These are phyloP conservation scores for Dioscorea zingiberensis DNA, from an alignment of 106 monocot genomes.

Conservation along the genomic window DNA sequence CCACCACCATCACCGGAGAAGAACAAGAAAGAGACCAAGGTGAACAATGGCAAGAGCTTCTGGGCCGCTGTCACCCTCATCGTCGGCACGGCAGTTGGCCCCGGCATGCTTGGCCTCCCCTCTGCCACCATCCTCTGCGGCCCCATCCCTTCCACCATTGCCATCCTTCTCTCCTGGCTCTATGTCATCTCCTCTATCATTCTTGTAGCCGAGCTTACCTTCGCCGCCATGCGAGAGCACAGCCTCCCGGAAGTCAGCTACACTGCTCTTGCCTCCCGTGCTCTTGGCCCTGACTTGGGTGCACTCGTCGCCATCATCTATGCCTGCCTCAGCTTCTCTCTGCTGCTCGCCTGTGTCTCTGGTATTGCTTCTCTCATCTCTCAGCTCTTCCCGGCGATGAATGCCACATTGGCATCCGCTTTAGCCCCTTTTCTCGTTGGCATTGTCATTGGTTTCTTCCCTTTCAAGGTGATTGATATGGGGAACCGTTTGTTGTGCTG, in stretches of 20 bases:
- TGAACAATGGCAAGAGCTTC: constrained; percentile 35
- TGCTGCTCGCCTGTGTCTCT: constrained; percentile 73
- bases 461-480: constrained; percentile 54
- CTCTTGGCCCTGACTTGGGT: constrained; percentile 43
- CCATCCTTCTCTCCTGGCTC: constrained; percentile 68
- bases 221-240: constrained; percentile 35
- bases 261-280: constrained; percentile 40
- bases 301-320: constrained; percentile 57
- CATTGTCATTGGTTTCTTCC: constrained; percentile 41
- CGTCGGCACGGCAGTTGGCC: constrained; percentile 73
- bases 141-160: constrained; percentile 50
- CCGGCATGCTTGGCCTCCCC: constrained; percentile 80
- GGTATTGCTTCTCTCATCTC: constrained; percentile 58
- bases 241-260: constrained; percentile 55
- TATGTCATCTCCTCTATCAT: constrained; percentile 78
- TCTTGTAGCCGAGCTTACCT: constrained; percentile 70
- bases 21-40: background rate
- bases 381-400: constrained; percentile 31
- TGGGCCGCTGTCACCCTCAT: constrained; percentile 60
- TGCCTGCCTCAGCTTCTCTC: constrained; percentile 60
- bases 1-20: background rate
- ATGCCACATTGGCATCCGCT: constrained; percentile 29
- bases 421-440: constrained; percentile 38
- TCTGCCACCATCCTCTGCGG: constrained; percentile 59
- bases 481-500: constrained; percentile 52